Evolutionary conservation across 1,284 basidiomycete species (phyloP).

Genomic region (Ustilago hordei): DNA sequence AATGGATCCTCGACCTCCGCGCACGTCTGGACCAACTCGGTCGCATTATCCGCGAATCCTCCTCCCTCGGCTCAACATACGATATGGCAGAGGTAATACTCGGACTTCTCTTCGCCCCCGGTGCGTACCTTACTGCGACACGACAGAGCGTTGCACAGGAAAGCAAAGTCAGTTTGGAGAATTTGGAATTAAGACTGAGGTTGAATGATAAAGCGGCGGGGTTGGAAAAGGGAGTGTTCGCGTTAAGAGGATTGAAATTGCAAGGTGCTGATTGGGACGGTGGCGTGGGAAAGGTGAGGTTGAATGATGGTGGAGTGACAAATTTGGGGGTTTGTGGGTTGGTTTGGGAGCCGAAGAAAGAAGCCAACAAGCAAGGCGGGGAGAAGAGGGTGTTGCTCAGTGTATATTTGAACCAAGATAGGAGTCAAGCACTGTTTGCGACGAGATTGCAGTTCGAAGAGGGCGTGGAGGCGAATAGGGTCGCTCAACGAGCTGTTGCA

Average conservation of each 20-base stretch:
- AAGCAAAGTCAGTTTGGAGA: conserved; percentile 57
- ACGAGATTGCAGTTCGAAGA: conserved; percentile 81
- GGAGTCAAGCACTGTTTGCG: conserved; percentile 88
- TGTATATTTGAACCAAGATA: conserved; percentile 90
- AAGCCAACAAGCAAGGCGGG: background rate
- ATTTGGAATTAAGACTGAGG: conserved; percentile 54
- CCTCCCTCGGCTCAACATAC: conserved; percentile 26
- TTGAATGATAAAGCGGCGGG: conserved; percentile 37
- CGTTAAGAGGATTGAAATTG: conserved; percentile 57
- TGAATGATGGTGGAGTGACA: conserved; percentile 57
- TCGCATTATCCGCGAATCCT: conserved; percentile 28
- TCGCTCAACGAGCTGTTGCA: conserved; percentile 65
- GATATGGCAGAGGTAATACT: conserved; percentile 60
- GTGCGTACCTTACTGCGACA: conserved; percentile 68
- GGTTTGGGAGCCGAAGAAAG: conserved; percentile 43
- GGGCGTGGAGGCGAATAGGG: conserved; percentile 33
- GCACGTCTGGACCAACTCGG: conserved; percentile 58
- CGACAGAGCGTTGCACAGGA: conserved; percentile 63
- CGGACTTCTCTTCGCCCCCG: conserved; percentile 60
- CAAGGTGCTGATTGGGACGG: conserved; percentile 61
- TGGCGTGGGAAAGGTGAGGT: conserved; percentile 25
- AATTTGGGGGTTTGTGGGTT: conserved; percentile 54
- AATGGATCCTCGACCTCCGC: conserved; percentile 64
- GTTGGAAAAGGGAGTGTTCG: conserved; percentile 70
- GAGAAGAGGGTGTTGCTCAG: conserved; percentile 75